Evolutionary conservation across 1,284 basidiomycete genomes (phyloP).

Genomic region (Anthracocystis panici-leucophaei): DNA sequence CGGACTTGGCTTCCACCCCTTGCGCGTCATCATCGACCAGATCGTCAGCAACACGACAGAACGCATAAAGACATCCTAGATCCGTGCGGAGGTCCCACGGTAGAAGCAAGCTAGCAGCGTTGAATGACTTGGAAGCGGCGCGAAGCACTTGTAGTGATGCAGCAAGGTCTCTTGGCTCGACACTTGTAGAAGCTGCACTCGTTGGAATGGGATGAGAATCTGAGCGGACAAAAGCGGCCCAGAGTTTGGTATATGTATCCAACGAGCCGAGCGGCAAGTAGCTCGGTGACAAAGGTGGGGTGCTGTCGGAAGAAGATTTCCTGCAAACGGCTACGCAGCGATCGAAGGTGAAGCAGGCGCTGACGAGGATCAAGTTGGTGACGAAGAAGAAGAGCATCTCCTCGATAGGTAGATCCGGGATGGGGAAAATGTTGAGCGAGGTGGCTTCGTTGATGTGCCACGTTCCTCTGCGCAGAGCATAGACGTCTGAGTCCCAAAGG

Average conservation of each 20-base stretch:
- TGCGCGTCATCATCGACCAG: slow-evolving; percentile 53
- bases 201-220: slow-evolving; percentile 10
- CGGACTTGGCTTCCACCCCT: slow-evolving; percentile 27
- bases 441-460: slow-evolving; percentile 63
- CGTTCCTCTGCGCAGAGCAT: slow-evolving; percentile 58
- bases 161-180: slow-evolving; percentile 32
- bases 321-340: slow-evolving; percentile 58
- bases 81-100: slow-evolving; percentile 65
- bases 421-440: slow-evolving; percentile 60
- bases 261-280: slow-evolving; percentile 43
- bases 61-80: slow-evolving; percentile 60
- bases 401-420: slow-evolving; percentile 64
- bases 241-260: slow-evolving; percentile 44
- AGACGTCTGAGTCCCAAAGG: slow-evolving; percentile 59
- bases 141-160: slow-evolving; percentile 37
- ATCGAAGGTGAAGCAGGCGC: slow-evolving; percentile 65
- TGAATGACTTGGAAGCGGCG: slow-evolving; percentile 60
- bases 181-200: slow-evolving; percentile 15
- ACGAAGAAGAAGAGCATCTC: slow-evolving; percentile 66
- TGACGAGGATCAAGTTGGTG: slow-evolving; percentile 63
- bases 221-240: slow-evolving; percentile 49
- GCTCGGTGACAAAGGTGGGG: slow-evolving; percentile 50
- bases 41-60: slow-evolving; percentile 61
- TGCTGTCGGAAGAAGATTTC: background rate
- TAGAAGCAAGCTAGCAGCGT: slow-evolving; percentile 53